Percentiles rank a stretch among this genome's conserved stretches.
phyloP scores from a whole-genome alignment of 257 asterid genomes.

The Nicotiana tabacum region DNA sequence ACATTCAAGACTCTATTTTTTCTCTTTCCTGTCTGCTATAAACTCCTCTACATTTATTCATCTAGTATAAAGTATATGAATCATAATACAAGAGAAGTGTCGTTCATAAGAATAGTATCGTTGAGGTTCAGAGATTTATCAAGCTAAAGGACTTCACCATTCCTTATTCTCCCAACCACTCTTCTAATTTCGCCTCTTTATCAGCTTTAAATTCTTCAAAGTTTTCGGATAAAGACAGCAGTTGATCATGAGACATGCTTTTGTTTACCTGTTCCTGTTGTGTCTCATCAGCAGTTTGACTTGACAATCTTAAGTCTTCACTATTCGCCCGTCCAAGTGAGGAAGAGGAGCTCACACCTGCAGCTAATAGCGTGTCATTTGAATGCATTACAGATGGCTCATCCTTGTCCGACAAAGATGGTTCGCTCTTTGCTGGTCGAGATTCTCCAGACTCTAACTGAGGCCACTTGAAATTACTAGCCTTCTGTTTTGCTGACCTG shows the following conservation, averaged over 20 bases:
- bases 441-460: constrained; percentile 31
- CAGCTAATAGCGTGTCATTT: constrained; percentile 20
- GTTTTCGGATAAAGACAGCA: constrained; percentile 37
- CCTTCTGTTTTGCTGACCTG: constrained; percentile 58
- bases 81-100: not conserved
- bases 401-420: constrained; percentile 17
- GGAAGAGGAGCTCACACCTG: constrained; percentile 24
- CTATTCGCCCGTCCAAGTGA: constrained; percentile 22
- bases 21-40: not conserved
- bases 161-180: constrained; percentile 54
- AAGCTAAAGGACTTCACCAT: not conserved
- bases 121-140: not conserved
- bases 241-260: constrained; percentile 38
- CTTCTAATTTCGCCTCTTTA: constrained; percentile 70
- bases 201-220: constrained; percentile 75
- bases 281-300: constrained; percentile 34
- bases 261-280: constrained; percentile 41
- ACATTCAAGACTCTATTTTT: not conserved
- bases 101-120: constrained; percentile 2
- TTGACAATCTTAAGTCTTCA: constrained; percentile 39
- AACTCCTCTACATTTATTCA: not conserved
- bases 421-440: constrained; percentile 27
- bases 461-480: constrained; percentile 50
- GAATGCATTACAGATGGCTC: constrained; percentile 17
- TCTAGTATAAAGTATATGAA: not conserved